phyloP scores from a whole-genome alignment of 768 basidiomycete genomes.

The Rhodotorula babjevae region DNA sequence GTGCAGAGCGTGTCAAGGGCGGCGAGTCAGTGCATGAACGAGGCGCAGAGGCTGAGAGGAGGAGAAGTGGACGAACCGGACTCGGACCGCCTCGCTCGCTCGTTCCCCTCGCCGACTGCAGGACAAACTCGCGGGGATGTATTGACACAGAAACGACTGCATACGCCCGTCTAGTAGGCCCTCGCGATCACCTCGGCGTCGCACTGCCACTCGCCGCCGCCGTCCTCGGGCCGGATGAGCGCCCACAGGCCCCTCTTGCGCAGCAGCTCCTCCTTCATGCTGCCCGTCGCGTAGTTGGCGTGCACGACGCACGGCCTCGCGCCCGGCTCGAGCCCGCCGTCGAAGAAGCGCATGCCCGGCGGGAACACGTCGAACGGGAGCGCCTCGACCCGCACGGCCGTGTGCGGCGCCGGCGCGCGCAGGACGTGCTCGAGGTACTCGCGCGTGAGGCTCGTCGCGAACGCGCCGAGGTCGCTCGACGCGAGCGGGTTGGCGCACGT shows the following conservation, averaged over 20 bases:
- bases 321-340: conserved; percentile 28
- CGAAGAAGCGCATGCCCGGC: conserved; percentile 36
- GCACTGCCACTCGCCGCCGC: conserved; percentile 25
- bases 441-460: background rate
- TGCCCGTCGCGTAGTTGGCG: conserved; percentile 38
- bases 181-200: conserved; percentile 18
- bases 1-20: too few species aligned
- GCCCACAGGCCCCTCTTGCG: conserved; percentile 35
- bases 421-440: background rate
- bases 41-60: too few species aligned
- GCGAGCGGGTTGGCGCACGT: conserved; percentile 1
- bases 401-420: background rate
- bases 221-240: conserved; percentile 7
- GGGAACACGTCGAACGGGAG: conserved; percentile 39
- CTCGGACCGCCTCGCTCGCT: too few species aligned
- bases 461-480: background rate
- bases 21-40: too few species aligned
- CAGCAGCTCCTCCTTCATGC: conserved; percentile 33
- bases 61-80: too few species aligned
- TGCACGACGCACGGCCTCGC: conserved; percentile 37
- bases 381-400: conserved; percentile 14
- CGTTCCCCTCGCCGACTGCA: too few species aligned
- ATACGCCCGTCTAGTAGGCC: conserved; percentile 2
- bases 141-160: too few species aligned
- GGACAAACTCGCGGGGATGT: too few species aligned